Evolutionary conservation across 1,139 yeast species (phyloP).

Genomic region (Zhuliangozyma parablackwelliae): DNA sequence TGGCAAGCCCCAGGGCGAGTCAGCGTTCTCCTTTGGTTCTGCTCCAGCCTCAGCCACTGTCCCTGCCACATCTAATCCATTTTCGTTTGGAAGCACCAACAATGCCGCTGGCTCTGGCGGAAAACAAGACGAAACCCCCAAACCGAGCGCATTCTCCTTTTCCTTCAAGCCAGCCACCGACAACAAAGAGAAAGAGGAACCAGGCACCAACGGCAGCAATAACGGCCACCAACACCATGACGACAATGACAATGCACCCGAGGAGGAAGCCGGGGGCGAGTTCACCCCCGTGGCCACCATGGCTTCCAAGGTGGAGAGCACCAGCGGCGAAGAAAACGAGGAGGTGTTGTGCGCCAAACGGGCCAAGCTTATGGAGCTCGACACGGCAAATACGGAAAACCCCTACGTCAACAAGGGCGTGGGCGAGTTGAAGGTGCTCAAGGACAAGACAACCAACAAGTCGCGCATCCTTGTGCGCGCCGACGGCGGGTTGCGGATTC

Average conservation of each 20-base stretch:
- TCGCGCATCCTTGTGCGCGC: conserved; percentile 76
- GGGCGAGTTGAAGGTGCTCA: conserved; percentile 75
- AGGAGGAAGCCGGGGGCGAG: conserved; percentile 40
- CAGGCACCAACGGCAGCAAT: conserved; percentile 12
- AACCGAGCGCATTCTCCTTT: too few species aligned
- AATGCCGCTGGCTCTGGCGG: not conserved
- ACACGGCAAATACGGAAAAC: conserved; percentile 42
- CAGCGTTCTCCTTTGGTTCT: conserved; percentile 15
- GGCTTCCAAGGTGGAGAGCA: conserved; percentile 36
- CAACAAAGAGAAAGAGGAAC: too few species aligned
- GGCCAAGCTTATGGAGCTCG: conserved; percentile 66
- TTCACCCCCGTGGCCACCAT: conserved; percentile 47
- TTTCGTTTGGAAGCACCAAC: conserved; percentile 2
- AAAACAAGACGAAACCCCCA: too few species aligned
- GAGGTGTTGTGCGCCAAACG: conserved; percentile 58
- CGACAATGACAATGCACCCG: conserved; percentile 17
- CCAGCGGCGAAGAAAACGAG: conserved; percentile 89
- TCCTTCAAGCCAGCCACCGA: too few species aligned
- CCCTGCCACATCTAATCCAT: conserved; percentile 6
- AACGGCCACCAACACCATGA: conserved; percentile 6
- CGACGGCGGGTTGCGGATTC: conserved; percentile 81
- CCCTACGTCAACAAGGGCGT: conserved; percentile 65
- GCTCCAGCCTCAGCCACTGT: conserved; percentile 1
- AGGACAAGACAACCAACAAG: conserved; percentile 53
- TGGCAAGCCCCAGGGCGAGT: not conserved